A percentile compares a stretch with the other conserved stretches of the same genome.
Conservation (phyloP, 192 early-diverging fungal species). For the Mycoemilia scoparia region DNA sequence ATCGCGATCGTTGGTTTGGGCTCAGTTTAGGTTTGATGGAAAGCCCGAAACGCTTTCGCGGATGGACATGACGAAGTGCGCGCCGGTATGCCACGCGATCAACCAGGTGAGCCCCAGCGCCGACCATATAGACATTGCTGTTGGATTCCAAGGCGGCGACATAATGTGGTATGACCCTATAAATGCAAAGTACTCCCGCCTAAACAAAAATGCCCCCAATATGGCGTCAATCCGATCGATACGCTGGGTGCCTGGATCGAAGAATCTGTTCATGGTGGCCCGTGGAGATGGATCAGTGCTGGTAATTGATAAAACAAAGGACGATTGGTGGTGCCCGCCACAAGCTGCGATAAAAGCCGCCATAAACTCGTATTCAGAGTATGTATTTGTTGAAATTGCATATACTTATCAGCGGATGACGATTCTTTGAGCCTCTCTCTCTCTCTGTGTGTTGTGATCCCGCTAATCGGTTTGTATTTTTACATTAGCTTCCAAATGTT, state of each 20-base stretch:
- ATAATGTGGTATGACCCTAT: constrained; percentile 73
- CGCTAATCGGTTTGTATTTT: constrained; percentile 1
- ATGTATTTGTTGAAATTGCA: constrained; percentile 13
- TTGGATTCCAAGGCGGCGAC: constrained; percentile 67
- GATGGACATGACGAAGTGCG: constrained; percentile 51
- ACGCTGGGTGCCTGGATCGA: constrained; percentile 78
- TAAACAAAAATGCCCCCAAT: constrained; percentile 65
- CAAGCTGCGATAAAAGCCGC: constrained; percentile 3
- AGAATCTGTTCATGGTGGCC: constrained; percentile 65
- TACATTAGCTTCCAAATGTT: constrained; percentile 25
- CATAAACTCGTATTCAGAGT: neutral
- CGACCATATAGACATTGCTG: constrained; percentile 65
- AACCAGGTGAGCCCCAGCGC: constrained; percentile 47
- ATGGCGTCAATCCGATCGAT: constrained; percentile 56
- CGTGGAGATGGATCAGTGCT: constrained; percentile 71
- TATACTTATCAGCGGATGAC: no score
- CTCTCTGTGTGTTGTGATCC: constrained; percentile 3
- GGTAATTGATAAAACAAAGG: constrained; percentile 70
- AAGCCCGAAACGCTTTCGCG: constrained; percentile 52
- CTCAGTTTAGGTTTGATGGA: constrained; percentile 18
- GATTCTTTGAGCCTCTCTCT: no score
- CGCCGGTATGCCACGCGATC: constrained; percentile 72
- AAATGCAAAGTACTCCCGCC: constrained; percentile 61
- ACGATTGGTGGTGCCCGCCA: constrained; percentile 39
- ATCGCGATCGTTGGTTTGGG: constrained; percentile 6